Evolutionary conservation across 148 eudicot species (phyloP).

Genomic region (Gaultheria prostrata): DNA sequence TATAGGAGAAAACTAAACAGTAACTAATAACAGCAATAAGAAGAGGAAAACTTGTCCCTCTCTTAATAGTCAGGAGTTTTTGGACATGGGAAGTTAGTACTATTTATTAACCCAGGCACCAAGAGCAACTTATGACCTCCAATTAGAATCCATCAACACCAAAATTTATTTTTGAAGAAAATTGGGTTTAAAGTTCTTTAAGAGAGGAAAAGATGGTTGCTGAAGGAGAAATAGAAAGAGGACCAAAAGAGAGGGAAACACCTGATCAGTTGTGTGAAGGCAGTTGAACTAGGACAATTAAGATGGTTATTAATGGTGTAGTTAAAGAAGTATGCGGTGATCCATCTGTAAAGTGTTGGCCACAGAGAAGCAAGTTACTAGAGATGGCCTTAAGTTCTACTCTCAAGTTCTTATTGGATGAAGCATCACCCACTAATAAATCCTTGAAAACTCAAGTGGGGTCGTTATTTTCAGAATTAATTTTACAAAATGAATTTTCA

Average conservation of each 20-base stretch:
- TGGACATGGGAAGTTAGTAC: neutral
- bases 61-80: neutral
- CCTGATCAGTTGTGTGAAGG: neutral
- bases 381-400: neutral
- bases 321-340: neutral
- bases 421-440: neutral
- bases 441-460: neutral
- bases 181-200: neutral
- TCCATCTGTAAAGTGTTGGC: neutral
- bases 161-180: neutral
- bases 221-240: neutral
- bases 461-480: neutral
- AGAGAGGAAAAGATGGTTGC: neutral
- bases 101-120: neutral
- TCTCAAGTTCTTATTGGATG: neutral
- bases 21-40: neutral
- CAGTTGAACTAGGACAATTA: conserved; percentile 8
- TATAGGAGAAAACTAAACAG: neutral
- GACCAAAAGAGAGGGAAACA: neutral
- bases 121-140: neutral
- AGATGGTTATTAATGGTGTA: neutral
- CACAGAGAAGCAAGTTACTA: conserved; percentile 2
- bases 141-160: neutral
- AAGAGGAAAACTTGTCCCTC: neutral
- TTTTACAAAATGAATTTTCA: neutral